Evolutionary conservation across 495 filamentous ascomycete species (phyloP).

Genomic region (Aspergillus cavernicola): DNA sequence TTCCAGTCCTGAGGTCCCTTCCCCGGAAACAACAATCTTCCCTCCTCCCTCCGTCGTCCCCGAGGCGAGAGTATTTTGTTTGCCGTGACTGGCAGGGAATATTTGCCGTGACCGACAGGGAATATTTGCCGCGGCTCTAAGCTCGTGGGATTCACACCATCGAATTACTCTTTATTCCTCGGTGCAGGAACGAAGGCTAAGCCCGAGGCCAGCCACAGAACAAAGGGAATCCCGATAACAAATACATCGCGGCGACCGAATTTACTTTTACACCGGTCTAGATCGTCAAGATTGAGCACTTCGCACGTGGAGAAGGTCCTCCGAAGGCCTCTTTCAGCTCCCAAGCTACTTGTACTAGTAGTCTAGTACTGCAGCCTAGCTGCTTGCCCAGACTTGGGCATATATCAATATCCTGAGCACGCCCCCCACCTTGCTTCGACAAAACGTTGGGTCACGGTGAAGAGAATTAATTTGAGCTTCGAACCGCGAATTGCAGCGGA

Average conservation of each 20-base stretch:
- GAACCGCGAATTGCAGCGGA: slow-evolving; percentile 1
- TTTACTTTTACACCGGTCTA: slow-evolving; percentile 1
- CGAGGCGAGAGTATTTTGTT: no score
- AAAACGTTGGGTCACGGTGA: not conserved
- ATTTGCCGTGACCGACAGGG: slow-evolving; percentile 1
- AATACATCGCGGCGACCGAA: not conserved
- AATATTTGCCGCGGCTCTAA: not conserved
- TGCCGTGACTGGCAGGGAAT: not conserved
- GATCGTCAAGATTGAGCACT: not conserved
- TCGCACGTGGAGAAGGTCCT: not conserved
- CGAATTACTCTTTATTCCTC: not conserved
- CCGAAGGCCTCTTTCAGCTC: not conserved
- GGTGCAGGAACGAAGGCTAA: not conserved
- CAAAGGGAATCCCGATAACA: not conserved
- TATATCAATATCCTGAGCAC: not conserved
- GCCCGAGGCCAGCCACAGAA: not conserved
- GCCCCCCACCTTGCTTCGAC: slow-evolving; percentile 5
- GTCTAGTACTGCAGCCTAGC: slow-evolving; percentile 1
- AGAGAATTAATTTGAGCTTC: not conserved
- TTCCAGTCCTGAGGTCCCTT: not conserved
- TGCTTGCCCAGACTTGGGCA: slow-evolving; percentile 3
- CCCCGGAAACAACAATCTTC: not conserved
- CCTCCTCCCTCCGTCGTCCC: not conserved
- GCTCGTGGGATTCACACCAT: not conserved
- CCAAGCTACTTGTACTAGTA: not conserved